Base-by-base conservation (phyloP, 2,329 filamentous ascomycete genomes). In the Iodosphaeria phyllophila region DNA sequence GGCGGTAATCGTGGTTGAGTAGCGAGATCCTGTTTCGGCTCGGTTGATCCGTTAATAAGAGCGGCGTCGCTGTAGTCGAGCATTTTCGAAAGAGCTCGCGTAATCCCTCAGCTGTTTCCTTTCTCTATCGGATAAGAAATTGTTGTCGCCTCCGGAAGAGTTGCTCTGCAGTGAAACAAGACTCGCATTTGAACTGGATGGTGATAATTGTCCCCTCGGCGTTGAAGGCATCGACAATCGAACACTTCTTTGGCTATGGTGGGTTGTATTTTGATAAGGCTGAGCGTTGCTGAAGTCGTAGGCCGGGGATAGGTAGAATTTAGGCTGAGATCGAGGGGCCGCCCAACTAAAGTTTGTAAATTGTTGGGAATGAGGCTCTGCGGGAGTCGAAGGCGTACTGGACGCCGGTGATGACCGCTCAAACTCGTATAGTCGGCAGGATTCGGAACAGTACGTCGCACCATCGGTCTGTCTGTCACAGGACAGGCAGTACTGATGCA, bases 401-500 rank as follows among this genome's bases (percentile, higher is more conserved):
- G 60, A 42, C 5, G 58, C 71, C 51, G 71, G 73, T 50, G 60
- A 40, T 5, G 58, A 71, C 51, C 71, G 73, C 51, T 92, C 83
- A 40, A 86, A 72, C 52, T 92, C 84, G 36, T 79, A 76, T 22
- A 93, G 61, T 35, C 82, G 70, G 64, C 84, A 93, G 16, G 78
- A 69, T 54, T 93, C 83, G 23, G 82, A 92, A 64, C 84, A 93
- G 62, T 92, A 92, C 36, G 78, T 71, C 32, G 73, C 73, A 28
- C 72, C 72, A 35, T 78, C 67, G 31, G 77, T 83, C 54, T 91
- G 79, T 55, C 76, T 75, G 56, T 93, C 84, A 60, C 84, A 93
- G 57, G 77, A 73, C 40, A 93, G 71, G 63, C 84, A 93, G 66
- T 82, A 92, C 52, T 91, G 75, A 50, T 77, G 79, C 41, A 78